Percentiles rank a stretch among this genome's conserved stretches.
Conservation (phyloP, 805 yeast genomes). For the Barnettozyma pratensis region DNA sequence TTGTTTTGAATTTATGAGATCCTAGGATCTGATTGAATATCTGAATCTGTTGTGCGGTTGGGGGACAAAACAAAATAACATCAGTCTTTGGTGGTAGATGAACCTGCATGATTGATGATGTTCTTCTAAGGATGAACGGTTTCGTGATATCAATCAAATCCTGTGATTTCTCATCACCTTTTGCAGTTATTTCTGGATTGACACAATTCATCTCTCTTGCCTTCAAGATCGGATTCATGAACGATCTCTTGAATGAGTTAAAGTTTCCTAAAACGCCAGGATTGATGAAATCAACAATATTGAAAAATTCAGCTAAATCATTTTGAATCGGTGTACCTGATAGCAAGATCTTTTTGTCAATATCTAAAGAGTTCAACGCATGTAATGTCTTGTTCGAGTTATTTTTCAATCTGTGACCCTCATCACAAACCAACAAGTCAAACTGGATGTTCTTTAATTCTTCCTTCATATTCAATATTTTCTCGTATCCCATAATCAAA, state of each 20-base stretch:
- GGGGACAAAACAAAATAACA: slow-evolving; percentile 69
- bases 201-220: slow-evolving; percentile 64
- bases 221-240: slow-evolving; percentile 62
- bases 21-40: slow-evolving; percentile 47
- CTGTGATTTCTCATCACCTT: slow-evolving; percentile 59
- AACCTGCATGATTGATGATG: slow-evolving; percentile 48
- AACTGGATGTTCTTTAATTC: slow-evolving; percentile 39
- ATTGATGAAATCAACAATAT: slow-evolving; percentile 75
- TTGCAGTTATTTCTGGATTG: slow-evolving; percentile 40
- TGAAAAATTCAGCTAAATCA: slow-evolving; percentile 77
- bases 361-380: slow-evolving; percentile 40
- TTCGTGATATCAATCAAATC: slow-evolving; percentile 61
- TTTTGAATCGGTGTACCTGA: slow-evolving; percentile 95
- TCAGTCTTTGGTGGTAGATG: slow-evolving; percentile 76
- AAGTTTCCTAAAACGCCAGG: slow-evolving; percentile 75
- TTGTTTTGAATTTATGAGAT: slow-evolving; percentile 25
- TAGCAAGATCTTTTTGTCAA: slow-evolving; percentile 52
- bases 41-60: slow-evolving; percentile 54
- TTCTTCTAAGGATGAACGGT: slow-evolving; percentile 67
- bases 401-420: slow-evolving; percentile 87
- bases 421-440: slow-evolving; percentile 81
- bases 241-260: slow-evolving; percentile 53
- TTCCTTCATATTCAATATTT: slow-evolving; percentile 48
- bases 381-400: slow-evolving; percentile 65
- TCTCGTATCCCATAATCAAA: slow-evolving; percentile 84